Evolutionary conservation across 306 rosid genomes (phyloP).

Genomic region (Chamaecrista fasciculata): DNA sequence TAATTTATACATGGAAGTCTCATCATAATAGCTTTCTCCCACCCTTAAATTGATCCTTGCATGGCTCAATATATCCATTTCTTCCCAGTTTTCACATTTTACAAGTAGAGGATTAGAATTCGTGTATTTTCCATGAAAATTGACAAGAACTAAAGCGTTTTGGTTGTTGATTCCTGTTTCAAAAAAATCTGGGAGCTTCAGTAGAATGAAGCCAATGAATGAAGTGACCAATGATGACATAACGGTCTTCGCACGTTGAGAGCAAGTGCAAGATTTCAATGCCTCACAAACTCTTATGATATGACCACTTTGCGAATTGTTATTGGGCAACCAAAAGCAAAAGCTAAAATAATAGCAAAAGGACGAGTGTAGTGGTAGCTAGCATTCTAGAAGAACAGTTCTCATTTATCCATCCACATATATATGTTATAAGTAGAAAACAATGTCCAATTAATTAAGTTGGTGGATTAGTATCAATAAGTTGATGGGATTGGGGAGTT

Average conservation of each 20-base stretch:
- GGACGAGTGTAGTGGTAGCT: neutral
- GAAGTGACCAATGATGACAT: neutral
- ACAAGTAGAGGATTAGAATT: neutral
- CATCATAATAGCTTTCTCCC: too few relatives aligned
- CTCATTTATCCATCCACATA: neutral
- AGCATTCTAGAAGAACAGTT: constrained; percentile 12
- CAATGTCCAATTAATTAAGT: neutral
- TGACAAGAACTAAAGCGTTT: neutral
- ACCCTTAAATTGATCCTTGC: too few relatives aligned
- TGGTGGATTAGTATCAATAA: neutral
- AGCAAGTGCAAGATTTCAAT: neutral
- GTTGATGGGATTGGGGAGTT: neutral
- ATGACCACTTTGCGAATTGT: neutral
- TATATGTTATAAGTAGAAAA: neutral
- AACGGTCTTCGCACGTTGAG: constrained; percentile 20
- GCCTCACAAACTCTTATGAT: neutral
- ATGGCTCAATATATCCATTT: too few relatives aligned
- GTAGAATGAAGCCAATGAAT: neutral
- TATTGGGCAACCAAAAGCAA: neutral
- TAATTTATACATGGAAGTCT: too few relatives aligned
- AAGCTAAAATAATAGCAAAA: too few relatives aligned
- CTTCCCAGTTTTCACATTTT: too few relatives aligned
- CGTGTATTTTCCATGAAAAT: neutral
- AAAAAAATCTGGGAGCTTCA: neutral
- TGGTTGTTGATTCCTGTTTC: neutral